Base-by-base conservation (phyloP, 2,329 filamentous ascomycete species). In the Aureobasidium namibiae region DNA sequence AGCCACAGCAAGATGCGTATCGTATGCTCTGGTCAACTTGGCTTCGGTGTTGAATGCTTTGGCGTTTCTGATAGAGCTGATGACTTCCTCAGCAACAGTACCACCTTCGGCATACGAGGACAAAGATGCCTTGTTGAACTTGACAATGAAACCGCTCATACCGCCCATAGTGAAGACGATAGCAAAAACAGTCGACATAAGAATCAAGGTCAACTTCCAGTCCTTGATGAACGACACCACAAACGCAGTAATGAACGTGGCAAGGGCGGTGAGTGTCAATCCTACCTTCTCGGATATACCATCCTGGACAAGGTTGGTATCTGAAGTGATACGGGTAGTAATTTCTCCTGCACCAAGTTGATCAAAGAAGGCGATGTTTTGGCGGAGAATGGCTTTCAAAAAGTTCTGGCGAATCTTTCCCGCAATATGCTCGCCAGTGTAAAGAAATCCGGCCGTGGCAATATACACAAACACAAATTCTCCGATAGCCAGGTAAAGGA, bases 301-400 rank as follows among this genome's bases (percentile, higher is more conserved):
- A 65, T 95, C 92, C 72, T 96, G 92, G 59, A 97, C 87, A 56
- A 95, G 78, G 68, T 96, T 96, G 45, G 90, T 95, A 71, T 97
- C 92, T 11, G 92, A 87, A 0, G 92, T 97, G 66, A 96, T 96
- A 63, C 92, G 86, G 1, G 92, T 96, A 0, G 92, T 96, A 62
- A 97, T 89, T 74, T 96, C 94, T 61, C 92, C 92, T 34, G 91
- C 88, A 54, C 92, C 92, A 14, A 96, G 81, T 68, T 94, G 94
- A 73, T 97, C 94, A 73, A 95, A 95, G 73, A 90, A 95, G 46
- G 84, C 91, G 70, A 95, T 92, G 70, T 96, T 95, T 71, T 95
- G 91, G 62, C 84, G 84, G 76, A 95, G 77, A 68, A 91, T 92
- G 63, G 88, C 90, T 66, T 86, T 82, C 7, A 99, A 82, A 67